Evolutionary conservation across 352 stramenopile species (phyloP), one percentile per base, ranked within the genome.

Genomic region (Pythium apleroticum): DNA sequence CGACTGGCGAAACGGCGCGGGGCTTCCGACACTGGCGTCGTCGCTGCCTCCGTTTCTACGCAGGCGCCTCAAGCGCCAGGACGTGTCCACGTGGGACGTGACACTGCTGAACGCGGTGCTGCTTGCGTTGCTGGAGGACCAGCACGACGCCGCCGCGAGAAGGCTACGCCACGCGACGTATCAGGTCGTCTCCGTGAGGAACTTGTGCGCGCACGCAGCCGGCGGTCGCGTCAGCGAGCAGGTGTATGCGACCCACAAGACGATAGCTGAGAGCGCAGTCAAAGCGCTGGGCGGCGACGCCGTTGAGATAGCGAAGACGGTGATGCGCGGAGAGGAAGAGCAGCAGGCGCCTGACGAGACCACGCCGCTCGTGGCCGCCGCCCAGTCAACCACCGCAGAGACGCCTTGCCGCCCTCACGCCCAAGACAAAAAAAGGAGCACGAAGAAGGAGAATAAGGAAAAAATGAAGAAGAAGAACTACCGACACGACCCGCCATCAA

Each of bases 1-100:
- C 46, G 46, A 53, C 22, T 53, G 46, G 46, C 24, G 25, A 53
- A 35, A 53, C 46, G 46, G 25, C 46, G 46, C 46, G 3, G 46
- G 46, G 4, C 5, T 53, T n/a, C 46, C 46, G 24, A 35, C 46
- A 3, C 24, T 53, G 10, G 46, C 24, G 9, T 20, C 24, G n/a
- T 53, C 46, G n/a, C 11, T 53, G 24, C n/a, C 22, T 6, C 3
- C 11, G 6, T 31, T 35, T 1, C 46, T 20, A 35, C 46, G 46
- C 46, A 53, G 20, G 46, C 46, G 12, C 20, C 46, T 53, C 4
- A 9, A 12, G 9, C 24, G 14, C 22, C 24, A 20, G 6, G 24
- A 53, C 46, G 46, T 24, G 2, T 17, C 22, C 7, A 5, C 24
- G 11, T 53, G 46, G 46, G 46, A 53, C 24, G 46, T 53, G 22